Evolutionary conservation across 345 rosid species (phyloP).

Genomic region (Adansonia digitata): DNA sequence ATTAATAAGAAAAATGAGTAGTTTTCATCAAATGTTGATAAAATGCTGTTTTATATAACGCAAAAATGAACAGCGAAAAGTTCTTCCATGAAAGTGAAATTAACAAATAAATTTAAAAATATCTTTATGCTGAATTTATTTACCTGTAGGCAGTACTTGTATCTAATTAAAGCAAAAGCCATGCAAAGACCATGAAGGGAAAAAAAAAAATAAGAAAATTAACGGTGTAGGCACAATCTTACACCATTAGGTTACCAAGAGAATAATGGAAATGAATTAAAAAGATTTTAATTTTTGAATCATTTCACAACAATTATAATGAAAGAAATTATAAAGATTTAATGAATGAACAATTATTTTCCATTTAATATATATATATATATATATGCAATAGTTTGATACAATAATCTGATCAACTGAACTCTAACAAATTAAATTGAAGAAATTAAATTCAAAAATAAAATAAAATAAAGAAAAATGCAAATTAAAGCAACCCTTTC

Average conservation of each 20-base stretch:
- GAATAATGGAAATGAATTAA: not conserved
- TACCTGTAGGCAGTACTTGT: not conserved
- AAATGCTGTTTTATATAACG: not conserved
- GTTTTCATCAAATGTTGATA: no score
- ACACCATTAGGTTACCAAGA: not conserved
- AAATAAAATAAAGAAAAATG: no score
- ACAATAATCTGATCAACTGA: conserved; percentile 1
- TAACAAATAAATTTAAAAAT: not conserved
- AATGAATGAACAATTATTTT: not conserved
- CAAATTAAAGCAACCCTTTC: no score
- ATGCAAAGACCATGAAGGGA: no score
- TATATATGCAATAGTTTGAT: conserved; percentile 14
- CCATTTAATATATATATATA: not conserved
- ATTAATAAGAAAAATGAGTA: not conserved
- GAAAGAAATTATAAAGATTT: not conserved
- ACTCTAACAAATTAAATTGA: no score
- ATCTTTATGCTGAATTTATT: not conserved
- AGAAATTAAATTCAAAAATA: no score
- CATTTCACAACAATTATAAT: not conserved
- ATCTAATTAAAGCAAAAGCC: not conserved
- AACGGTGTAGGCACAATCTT: not conserved
- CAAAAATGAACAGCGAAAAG: not conserved
- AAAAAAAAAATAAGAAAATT: not conserved
- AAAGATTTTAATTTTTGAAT: no score
- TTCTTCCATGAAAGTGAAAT: not conserved